These are phyloP conservation scores for Talaromyces sp. DNA, from an alignment of 2,329 filamentous ascomycete species.

Conservation along the genomic window DNA sequence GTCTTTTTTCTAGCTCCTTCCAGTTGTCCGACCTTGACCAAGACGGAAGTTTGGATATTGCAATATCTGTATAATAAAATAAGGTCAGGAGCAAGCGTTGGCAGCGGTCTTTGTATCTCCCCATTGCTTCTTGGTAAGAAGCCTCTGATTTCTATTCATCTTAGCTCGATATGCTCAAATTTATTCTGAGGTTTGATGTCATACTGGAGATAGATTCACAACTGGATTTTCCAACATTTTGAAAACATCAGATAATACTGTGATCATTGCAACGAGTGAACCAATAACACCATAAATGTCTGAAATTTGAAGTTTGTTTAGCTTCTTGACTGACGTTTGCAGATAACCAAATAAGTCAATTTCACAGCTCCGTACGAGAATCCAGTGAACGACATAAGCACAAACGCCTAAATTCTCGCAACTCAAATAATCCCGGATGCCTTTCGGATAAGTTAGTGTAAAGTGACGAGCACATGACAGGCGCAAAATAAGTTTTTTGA, in stretches of 20 bases:
- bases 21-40: background rate
- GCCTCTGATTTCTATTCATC: background rate
- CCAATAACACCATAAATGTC: background rate
- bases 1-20: background rate
- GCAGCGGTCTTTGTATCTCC: background rate
- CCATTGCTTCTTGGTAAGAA: background rate
- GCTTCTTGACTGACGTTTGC: background rate
- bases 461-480: too few relatives aligned
- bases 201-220: background rate
- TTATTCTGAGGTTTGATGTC: background rate
- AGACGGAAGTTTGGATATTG: background rate
- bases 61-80: background rate
- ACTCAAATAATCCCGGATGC: too few relatives aligned
- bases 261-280: background rate
- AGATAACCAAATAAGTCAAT: background rate
- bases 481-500: background rate
- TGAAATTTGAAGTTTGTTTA: background rate
- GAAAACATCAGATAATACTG: background rate
- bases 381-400: background rate
- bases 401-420: too few relatives aligned
- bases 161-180: background rate
- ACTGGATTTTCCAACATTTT: background rate
- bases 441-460: too few relatives aligned
- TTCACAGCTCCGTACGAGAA: background rate
- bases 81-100: background rate